Conservation (phyloP, 1,284 basidiomycete genomes). For the Tausonia pullulans region DNA sequence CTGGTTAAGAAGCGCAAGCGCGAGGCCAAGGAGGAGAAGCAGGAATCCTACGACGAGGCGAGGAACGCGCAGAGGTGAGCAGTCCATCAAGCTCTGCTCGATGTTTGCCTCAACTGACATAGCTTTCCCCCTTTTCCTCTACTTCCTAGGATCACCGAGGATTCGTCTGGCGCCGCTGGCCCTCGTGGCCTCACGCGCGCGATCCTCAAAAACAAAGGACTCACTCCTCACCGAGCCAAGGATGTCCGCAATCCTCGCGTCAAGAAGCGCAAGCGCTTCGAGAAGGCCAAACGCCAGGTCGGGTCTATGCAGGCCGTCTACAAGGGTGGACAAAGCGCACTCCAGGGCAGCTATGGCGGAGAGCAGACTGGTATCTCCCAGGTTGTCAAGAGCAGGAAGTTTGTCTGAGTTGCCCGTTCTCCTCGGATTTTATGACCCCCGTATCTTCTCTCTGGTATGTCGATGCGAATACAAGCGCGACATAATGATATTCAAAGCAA, state of each 20-base stretch:
- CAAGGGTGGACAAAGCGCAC: constrained; percentile 60
- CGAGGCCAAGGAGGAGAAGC: constrained; percentile 63
- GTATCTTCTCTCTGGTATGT: too few species aligned
- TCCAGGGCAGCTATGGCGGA: constrained; percentile 39
- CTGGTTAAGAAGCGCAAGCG: constrained; percentile 64
- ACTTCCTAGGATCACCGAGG: not conserved
- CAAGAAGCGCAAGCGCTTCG: constrained; percentile 84
- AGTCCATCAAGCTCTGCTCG: not conserved
- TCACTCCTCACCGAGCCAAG: constrained; percentile 78
- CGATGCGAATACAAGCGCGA: too few species aligned
- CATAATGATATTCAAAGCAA: too few species aligned
- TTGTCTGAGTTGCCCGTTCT: constrained; percentile 23
- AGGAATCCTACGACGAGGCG: constrained; percentile 59
- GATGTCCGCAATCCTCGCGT: constrained; percentile 83
- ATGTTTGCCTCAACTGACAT: too few species aligned
- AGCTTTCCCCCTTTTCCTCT: too few species aligned
- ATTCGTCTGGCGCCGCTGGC: constrained; percentile 36
- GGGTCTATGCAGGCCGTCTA: constrained; percentile 76
- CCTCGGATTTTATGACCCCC: too few species aligned
- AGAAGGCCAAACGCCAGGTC: constrained; percentile 85
- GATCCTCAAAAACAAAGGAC: constrained; percentile 83
- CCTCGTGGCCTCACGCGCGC: constrained; percentile 77
- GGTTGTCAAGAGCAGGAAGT: constrained; percentile 69
- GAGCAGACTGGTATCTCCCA: constrained; percentile 67
- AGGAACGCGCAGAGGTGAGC: constrained; percentile 6